A percentile compares a stretch with the other conserved stretches of the same genome.
phyloP scores from a whole-genome alignment of 345 rosid genomes.

The Aethionema arabicum region DNA sequence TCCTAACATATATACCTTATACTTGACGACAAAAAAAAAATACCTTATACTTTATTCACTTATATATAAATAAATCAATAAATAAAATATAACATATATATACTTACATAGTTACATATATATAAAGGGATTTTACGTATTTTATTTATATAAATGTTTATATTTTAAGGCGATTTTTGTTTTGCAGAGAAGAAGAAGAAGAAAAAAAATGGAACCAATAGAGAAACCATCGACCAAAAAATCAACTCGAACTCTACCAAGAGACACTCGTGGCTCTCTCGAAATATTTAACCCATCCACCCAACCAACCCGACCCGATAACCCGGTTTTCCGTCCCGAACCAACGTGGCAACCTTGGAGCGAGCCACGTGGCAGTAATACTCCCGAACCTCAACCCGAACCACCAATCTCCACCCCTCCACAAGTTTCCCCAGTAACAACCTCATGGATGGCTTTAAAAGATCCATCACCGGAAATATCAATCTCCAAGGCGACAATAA shows the following conservation, averaged over 20 bases:
- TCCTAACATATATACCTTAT: neutral
- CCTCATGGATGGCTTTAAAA: slow-evolving; percentile 95
- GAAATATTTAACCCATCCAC: slow-evolving; percentile 82
- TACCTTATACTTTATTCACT: neutral
- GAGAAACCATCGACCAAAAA: slow-evolving; percentile 47
- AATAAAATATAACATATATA: neutral
- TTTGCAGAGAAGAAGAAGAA: slow-evolving; percentile 9
- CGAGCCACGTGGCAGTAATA: slow-evolving; percentile 41
- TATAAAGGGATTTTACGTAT: neutral
- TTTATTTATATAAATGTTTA: neutral
- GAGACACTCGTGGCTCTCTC: slow-evolving; percentile 81
- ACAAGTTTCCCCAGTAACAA: slow-evolving; percentile 52
- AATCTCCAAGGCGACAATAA: slow-evolving; percentile 22
- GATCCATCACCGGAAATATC: slow-evolving; percentile 40
- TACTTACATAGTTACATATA: slow-evolving; percentile 11
- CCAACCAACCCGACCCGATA: slow-evolving; percentile 49
- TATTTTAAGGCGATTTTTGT: slow-evolving; percentile 15
- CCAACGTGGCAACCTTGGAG: slow-evolving; percentile 55
- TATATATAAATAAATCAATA: neutral
- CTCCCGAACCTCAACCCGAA: slow-evolving; percentile 14
- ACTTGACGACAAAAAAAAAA: neutral
- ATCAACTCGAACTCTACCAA: slow-evolving; percentile 44
- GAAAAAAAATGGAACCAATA: slow-evolving; percentile 44
- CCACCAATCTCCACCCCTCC: slow-evolving; percentile 36
- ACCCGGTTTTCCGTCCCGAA: slow-evolving; percentile 46